Conservation (phyloP, 1,139 yeast genomes). For the Dujonia santamariae region DNA sequence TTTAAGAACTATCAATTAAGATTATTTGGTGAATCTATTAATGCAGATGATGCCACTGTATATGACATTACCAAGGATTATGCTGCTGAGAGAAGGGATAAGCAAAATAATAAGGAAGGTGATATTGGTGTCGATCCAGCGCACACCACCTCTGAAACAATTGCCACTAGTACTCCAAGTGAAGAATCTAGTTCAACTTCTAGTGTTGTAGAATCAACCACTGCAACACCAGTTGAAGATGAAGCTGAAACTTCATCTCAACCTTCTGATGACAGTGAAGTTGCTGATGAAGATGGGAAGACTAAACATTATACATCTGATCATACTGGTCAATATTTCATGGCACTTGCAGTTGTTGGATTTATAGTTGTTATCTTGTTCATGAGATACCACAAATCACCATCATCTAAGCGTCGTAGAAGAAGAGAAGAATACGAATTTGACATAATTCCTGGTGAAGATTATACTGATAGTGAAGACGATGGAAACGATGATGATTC, state of each 20-base stretch:
- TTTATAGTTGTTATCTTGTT: constrained; percentile 51
- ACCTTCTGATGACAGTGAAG: constrained; percentile 12
- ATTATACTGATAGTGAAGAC: constrained; percentile 38
- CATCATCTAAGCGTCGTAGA: constrained; percentile 54
- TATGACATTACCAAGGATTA: constrained; percentile 41
- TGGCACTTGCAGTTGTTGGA: constrained; percentile 59
- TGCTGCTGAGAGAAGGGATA: constrained; percentile 36
- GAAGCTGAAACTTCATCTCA: not conserved
- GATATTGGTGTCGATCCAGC: constrained; percentile 1
- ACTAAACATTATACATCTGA: constrained; percentile 28
- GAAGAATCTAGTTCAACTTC: not conserved
- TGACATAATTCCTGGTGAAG: constrained; percentile 73
- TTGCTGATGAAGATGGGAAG: constrained; percentile 30
- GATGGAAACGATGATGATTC: constrained; percentile 23
- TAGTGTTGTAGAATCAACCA: not conserved
- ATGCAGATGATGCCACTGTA: constrained; percentile 55
- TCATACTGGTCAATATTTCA: constrained; percentile 57
- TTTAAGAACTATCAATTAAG: constrained; percentile 73
- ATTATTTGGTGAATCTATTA: constrained; percentile 77
- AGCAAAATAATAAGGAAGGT: constrained; percentile 5
- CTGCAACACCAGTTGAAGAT: not conserved
- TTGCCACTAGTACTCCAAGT: not conserved
- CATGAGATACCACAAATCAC: constrained; percentile 51
- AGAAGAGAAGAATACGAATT: constrained; percentile 76
- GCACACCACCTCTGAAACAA: not conserved